Evolutionary conservation across 2,329 filamentous ascomycete species (phyloP).

Genomic region (Penicillium sp.): DNA sequence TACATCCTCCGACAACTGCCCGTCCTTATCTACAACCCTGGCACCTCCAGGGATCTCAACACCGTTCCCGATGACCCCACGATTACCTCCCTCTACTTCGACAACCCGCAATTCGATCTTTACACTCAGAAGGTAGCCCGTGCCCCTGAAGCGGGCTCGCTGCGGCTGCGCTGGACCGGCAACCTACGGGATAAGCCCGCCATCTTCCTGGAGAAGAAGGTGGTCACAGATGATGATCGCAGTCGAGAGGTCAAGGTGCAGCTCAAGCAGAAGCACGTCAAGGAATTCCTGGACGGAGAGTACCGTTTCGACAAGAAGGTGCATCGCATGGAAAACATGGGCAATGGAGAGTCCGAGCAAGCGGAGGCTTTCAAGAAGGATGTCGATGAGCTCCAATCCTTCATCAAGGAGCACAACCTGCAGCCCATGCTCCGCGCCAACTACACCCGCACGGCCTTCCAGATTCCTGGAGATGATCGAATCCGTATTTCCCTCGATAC

Average conservation of each 20-base stretch:
- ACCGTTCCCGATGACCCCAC: constrained; percentile 70
- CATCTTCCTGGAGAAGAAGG: constrained; percentile 83
- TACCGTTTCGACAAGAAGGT: constrained; percentile 89
- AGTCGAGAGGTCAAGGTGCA: constrained; percentile 71
- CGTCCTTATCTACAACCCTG: constrained; percentile 87
- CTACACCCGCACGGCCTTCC: constrained; percentile 89
- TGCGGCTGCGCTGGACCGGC: constrained; percentile 86
- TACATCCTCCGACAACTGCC: constrained; percentile 84
- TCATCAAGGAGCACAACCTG: constrained; percentile 67
- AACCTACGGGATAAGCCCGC: constrained; percentile 69
- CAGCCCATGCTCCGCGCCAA: constrained; percentile 82
- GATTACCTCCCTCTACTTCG: constrained; percentile 92
- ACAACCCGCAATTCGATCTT: constrained; percentile 73
- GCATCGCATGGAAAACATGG: constrained; percentile 74
- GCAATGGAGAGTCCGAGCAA: constrained; percentile 66
- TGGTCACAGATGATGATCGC: constrained; percentile 62
- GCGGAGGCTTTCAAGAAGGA: constrained; percentile 62
- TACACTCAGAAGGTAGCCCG: constrained; percentile 78
- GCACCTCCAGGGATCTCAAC: constrained; percentile 70
- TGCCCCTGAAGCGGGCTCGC: constrained; percentile 64
- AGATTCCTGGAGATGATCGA: constrained; percentile 84
- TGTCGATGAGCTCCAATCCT: constrained; percentile 67
- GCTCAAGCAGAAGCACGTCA: constrained; percentile 90
- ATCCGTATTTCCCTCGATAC: constrained; percentile 90
- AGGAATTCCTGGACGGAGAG: constrained; percentile 73